Evolutionary conservation across 164 flowering plant genomes (phyloP).

Genomic region (Amborella trichopoda): DNA sequence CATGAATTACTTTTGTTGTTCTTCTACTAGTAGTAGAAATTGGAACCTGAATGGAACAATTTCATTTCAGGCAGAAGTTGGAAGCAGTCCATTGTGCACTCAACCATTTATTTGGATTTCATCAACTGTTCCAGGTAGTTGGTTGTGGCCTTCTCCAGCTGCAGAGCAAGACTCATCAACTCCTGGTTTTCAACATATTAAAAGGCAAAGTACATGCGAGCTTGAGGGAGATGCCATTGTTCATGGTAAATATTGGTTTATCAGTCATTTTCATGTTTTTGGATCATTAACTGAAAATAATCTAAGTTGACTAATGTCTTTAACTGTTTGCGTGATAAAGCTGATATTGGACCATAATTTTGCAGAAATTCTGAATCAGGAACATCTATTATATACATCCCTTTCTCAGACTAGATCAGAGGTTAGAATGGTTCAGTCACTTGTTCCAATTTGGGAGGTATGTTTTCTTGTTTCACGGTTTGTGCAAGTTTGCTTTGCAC

Average conservation of each 20-base stretch:
- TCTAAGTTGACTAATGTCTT: too few species aligned
- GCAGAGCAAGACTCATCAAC: slow-evolving; percentile 17
- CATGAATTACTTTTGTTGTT: too few species aligned
- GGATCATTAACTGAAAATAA: too few species aligned
- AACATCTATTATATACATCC: slow-evolving; percentile 44
- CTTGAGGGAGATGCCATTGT: slow-evolving; percentile 87
- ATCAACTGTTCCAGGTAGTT: slow-evolving; percentile 55
- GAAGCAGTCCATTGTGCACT: not conserved
- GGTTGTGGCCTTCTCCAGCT: slow-evolving; percentile 53
- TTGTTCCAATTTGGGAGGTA: slow-evolving; percentile 98
- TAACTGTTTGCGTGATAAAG: too few species aligned
- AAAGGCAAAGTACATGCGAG: slow-evolving; percentile 73
- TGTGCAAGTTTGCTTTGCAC: too few species aligned
- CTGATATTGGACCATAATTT: too few species aligned
- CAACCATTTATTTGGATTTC: slow-evolving; percentile 59
- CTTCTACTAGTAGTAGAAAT: too few species aligned
- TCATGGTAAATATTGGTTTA: slow-evolving; percentile 43
- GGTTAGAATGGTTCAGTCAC: slow-evolving; percentile 93
- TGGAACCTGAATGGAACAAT: too few species aligned
- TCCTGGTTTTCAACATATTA: slow-evolving; percentile 13
- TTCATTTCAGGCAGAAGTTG: not conserved
- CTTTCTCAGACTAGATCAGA: slow-evolving; percentile 73
- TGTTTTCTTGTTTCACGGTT: too few species aligned
- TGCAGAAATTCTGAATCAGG: slow-evolving; percentile 85
- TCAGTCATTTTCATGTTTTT: too few species aligned